Evolutionary conservation across 2,329 filamentous ascomycete genomes (phyloP).

Genomic region (Diaporthe sp.): DNA sequence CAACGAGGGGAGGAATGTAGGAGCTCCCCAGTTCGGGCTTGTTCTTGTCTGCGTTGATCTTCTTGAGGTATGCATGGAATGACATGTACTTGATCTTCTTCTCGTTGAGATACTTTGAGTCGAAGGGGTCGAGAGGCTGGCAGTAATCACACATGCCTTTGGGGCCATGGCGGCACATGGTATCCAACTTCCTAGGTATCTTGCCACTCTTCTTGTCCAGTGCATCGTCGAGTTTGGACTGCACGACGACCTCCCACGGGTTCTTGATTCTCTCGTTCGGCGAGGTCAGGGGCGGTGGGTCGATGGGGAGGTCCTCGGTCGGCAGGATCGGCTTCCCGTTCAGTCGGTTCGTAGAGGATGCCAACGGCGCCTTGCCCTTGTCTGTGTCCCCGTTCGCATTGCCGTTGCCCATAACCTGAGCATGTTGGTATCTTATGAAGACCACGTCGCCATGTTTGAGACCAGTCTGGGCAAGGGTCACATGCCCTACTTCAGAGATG

Average conservation of each 20-base stretch:
- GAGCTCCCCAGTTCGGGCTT: slow-evolving; percentile 94
- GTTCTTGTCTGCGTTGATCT: slow-evolving; percentile 96
- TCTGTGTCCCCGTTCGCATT: slow-evolving; percentile 51
- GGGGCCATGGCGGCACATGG: slow-evolving; percentile 93
- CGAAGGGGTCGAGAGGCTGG: slow-evolving; percentile 95
- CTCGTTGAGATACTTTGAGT: slow-evolving; percentile 87
- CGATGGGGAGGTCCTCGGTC: slow-evolving; percentile 75
- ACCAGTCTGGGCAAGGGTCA: slow-evolving; percentile 70
- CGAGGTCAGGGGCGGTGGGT: slow-evolving; percentile 67
- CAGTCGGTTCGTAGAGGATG: slow-evolving; percentile 73
- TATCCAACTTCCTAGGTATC: slow-evolving; percentile 80
- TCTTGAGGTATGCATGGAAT: slow-evolving; percentile 93
- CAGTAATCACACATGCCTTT: slow-evolving; percentile 99
- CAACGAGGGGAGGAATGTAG: slow-evolving; percentile 93
- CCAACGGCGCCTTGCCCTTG: slow-evolving; percentile 45
- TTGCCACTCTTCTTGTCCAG: slow-evolving; percentile 93
- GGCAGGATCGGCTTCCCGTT: slow-evolving; percentile 81
- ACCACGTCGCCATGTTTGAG: slow-evolving; percentile 91
- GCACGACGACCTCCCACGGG: slow-evolving; percentile 91
- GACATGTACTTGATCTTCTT: slow-evolving; percentile 99
- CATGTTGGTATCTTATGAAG: slow-evolving; percentile 84
- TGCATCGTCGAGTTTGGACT: slow-evolving; percentile 87
- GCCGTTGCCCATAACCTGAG: slow-evolving; percentile 54
- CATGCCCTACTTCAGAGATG: slow-evolving; percentile 68
- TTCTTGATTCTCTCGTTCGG: slow-evolving; percentile 79